Base-by-base conservation (phyloP, 1,284 basidiomycete genomes). In the Ceraceosorus guamensis region DNA sequence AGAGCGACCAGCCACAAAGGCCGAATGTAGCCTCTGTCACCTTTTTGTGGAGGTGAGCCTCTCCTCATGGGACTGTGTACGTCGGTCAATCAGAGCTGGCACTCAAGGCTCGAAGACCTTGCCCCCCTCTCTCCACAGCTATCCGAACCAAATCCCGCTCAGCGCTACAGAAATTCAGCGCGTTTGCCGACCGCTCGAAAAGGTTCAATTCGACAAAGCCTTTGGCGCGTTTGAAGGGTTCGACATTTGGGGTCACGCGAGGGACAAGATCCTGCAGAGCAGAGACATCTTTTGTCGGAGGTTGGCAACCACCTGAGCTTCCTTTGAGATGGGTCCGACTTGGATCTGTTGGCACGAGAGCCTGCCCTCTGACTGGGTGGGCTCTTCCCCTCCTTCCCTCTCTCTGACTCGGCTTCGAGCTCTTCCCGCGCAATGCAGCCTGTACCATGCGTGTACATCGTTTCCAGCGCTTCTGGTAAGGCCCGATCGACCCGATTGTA, bases 101-200 rank as follows among this genome's bases (percentile, higher is more conserved):
- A 13, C 41, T 43, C 41, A 43, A 13, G 41, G 3, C 41, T 44
- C 41, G 16, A n/a, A 44, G 16, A n/a, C 16, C 41, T n/a, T 44
- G n/a, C 41, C 2, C 3, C 16, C n/a, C 16, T 44, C 16, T 16
- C n/a, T 14, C 16, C 46, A 14, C 31, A 18, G 62, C 51, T 64
- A 65, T 47, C 62, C 62, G 18, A 65, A 64, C 54, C 56, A 61
- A 50, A 64, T 64, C 44, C 62, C 62, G 31, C 48, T 64, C 4
- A 65, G 51, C 37, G 59, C 48, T 2, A 34, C 16, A 13, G 62
- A 64, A 43, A 48, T 64, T 7, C 37, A 14, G 39, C 16, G 43
- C 11, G 62, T 64, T 1, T 64, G 62, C 45, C 7, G 33, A 16
- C 62, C 62, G 8, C 53, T 64, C 13, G 62, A 65, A 39, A 48